Percentiles rank a stretch among this genome's conserved stretches.
phyloP scores from a whole-genome alignment of 345 rosid species.

The Eucalyptus polybractea region DNA sequence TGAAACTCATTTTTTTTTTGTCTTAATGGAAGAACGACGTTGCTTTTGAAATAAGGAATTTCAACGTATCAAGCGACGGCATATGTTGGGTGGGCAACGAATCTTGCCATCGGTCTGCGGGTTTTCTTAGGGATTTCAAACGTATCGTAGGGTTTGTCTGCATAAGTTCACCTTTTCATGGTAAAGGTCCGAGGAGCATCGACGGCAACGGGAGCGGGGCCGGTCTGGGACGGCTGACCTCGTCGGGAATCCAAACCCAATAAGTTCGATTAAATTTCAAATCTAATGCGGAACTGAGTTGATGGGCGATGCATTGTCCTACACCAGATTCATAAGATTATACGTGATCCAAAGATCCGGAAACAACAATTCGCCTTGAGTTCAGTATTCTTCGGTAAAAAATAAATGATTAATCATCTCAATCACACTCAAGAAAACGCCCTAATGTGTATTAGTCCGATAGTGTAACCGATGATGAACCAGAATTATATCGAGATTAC shows the following conservation, averaged over 20 bases:
- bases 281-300: background rate
- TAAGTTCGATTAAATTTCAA: background rate
- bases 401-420: background rate
- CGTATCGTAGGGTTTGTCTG: background rate
- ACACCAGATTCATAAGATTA: background rate
- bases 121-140: background rate
- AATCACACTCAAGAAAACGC: background rate
- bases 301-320: background rate
- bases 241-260: background rate
- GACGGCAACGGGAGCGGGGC: background rate
- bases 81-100: background rate
- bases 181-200: background rate
- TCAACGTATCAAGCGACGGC: background rate
- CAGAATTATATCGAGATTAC: background rate
- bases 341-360: rapidly evolving
- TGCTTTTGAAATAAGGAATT: background rate
- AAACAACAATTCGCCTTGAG: background rate
- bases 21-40: background rate
- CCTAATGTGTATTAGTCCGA: background rate
- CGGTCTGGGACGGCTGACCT: background rate
- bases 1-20: background rate
- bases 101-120: background rate
- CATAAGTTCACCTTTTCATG: background rate
- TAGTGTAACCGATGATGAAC: background rate
- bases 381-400: background rate